phyloP scores from a whole-genome alignment of 2,329 filamentous ascomycete species.

The Paramyrothecium sp. region DNA sequence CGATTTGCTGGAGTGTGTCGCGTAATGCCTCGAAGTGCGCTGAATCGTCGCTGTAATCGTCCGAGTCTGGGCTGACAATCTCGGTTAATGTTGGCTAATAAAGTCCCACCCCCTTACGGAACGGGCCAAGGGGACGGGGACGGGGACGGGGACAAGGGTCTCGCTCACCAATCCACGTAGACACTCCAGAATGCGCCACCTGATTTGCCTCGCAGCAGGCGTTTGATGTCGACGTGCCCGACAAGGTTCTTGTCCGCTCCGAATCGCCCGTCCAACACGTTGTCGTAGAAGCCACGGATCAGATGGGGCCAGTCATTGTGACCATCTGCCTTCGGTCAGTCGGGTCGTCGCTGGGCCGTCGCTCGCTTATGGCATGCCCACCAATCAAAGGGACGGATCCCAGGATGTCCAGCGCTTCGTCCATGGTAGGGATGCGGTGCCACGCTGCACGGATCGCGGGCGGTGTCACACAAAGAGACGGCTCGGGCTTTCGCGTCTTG shows the following conservation, averaged over 20 bases:
- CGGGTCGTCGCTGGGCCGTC: not conserved
- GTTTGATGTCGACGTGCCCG: conserved; percentile 68
- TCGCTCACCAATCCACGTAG: conserved; percentile 66
- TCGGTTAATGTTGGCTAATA: too few relatives aligned
- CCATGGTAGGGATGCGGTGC: too few relatives aligned
- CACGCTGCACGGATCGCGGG: too few relatives aligned
- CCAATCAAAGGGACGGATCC: too few relatives aligned
- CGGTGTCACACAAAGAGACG: too few relatives aligned
- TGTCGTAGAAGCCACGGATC: conserved; percentile 45
- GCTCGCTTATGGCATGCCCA: too few relatives aligned
- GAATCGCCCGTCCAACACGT: too few relatives aligned
- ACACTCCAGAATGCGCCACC: conserved; percentile 87
- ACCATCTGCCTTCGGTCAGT: conserved; percentile 56
- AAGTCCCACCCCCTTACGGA: too few relatives aligned
- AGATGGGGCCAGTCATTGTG: conserved; percentile 80
- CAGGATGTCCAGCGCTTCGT: too few relatives aligned
- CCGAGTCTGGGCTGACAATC: too few relatives aligned
- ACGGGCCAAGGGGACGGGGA: conserved; percentile 14
- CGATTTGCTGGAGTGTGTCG: conserved; percentile 67
- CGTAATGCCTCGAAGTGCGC: conserved; percentile 29
- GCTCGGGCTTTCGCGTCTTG: too few relatives aligned
- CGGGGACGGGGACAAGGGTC: conserved; percentile 22
- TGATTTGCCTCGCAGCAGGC: conserved; percentile 64
- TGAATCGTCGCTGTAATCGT: conserved; percentile 22
- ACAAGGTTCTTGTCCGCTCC: conserved; percentile 67